phyloP scores from a whole-genome alignment of 371 early-diverging fungal genomes.

The Conidiobolus coronatus region DNA sequence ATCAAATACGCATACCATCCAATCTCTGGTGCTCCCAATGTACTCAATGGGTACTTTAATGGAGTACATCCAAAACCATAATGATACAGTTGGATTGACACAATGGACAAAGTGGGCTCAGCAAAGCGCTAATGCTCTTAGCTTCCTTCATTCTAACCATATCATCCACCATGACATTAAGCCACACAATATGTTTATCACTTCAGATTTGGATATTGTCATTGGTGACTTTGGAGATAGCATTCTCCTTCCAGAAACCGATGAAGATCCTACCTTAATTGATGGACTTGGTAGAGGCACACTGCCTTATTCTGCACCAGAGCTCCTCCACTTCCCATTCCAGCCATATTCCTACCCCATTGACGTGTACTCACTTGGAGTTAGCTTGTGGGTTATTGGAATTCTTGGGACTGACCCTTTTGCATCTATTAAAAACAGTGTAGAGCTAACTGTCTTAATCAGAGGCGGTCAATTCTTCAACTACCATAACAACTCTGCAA shows the following conservation, averaged over 20 bases:
- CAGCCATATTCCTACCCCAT: conserved; percentile 18
- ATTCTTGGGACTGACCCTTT: conserved; percentile 43
- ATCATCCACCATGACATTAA: conserved; percentile 74
- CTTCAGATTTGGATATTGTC: conserved; percentile 6
- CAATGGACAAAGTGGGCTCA: conserved; percentile 43
- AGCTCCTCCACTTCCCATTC: conserved; percentile 15
- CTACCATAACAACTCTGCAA: too few species aligned
- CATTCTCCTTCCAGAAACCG: conserved; percentile 7
- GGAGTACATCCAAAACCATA: conserved; percentile 28
- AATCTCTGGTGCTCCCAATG: too few species aligned
- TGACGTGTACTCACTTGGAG: conserved; percentile 59
- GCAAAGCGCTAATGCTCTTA: conserved; percentile 39
- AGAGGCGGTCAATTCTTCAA: conserved; percentile 23
- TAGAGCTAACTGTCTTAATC: conserved; percentile 26
- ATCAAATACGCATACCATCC: too few species aligned
- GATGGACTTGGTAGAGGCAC: conserved; percentile 45
- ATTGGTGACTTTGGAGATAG: conserved; percentile 17
- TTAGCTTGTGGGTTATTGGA: conserved; percentile 47
- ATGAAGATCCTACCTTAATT: conserved; percentile 12
- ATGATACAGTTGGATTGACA: conserved; percentile 21
- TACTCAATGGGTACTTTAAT: conserved; percentile 23
- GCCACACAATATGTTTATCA: conserved; percentile 58
- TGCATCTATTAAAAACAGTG: conserved; percentile 16
- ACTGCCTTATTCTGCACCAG: conserved; percentile 45
- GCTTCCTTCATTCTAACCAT: conserved; percentile 30